These are phyloP conservation scores for Cladosporium sp. DNA, from an alignment of 2,329 filamentous ascomycete species.

Conservation along the genomic window DNA sequence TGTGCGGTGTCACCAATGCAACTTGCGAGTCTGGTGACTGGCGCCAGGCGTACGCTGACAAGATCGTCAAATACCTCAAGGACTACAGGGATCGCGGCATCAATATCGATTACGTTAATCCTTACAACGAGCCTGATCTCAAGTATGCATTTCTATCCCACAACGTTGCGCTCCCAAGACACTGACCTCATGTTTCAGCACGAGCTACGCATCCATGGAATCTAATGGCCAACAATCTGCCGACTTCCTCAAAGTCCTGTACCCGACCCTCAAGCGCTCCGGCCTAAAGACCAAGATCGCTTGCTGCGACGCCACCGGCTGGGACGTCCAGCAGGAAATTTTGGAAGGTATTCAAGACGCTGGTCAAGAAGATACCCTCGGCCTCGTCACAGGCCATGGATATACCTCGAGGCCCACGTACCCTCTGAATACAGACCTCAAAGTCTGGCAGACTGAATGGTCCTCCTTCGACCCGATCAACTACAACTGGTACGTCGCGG, in stretches of 20 bases:
- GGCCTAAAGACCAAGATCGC: constrained; percentile 37
- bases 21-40: constrained; percentile 42
- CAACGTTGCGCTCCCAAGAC: too few relatives aligned
- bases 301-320: constrained; percentile 44
- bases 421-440: constrained; percentile 38
- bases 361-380: constrained; percentile 36
- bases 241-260: constrained; percentile 48
- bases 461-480: constrained; percentile 42
- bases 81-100: constrained; percentile 39
- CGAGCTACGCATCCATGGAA: constrained; percentile 45
- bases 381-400: constrained; percentile 39
- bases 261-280: constrained; percentile 33
- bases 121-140: constrained; percentile 44
- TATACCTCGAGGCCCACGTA: constrained; percentile 39
- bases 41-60: constrained; percentile 47
- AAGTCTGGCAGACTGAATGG: constrained; percentile 51
- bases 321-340: constrained; percentile 24
- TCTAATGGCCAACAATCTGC: constrained; percentile 45
- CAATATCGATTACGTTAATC: constrained; percentile 38
- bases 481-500: constrained; percentile 42
- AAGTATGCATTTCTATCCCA: constrained; percentile 17
- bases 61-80: constrained; percentile 44
- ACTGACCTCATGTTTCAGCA: constrained; percentile 20
- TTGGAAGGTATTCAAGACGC: constrained; percentile 29
- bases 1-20: constrained; percentile 42